These are phyloP conservation scores for Exophiala sp. DNA, from an alignment of 2,329 filamentous ascomycete species.

Conservation along the genomic window DNA sequence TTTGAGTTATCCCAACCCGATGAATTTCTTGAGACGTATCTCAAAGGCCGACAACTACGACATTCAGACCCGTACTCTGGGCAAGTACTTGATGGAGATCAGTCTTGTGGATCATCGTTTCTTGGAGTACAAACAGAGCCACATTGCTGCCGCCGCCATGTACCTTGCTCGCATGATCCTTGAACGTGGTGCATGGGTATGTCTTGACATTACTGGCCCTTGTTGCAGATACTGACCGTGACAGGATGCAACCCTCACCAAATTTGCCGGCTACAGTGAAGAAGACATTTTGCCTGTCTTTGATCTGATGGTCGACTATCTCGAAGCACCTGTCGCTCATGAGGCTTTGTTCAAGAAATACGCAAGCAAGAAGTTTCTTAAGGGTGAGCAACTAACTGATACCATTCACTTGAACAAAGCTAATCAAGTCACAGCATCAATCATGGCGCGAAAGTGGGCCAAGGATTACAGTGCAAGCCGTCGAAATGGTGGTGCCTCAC, in stretches of 20 bases:
- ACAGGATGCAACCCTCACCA: constrained; percentile 74
- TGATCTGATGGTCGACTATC: constrained; percentile 92
- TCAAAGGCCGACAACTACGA: constrained; percentile 99
- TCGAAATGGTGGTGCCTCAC: constrained; percentile 18
- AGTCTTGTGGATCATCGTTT: constrained; percentile 92
- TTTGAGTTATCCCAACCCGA: constrained; percentile 96
- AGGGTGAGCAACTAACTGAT: constrained; percentile 59
- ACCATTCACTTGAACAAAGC: constrained; percentile 21
- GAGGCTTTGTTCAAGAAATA: constrained; percentile 99
- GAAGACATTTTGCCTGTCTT: constrained; percentile 90
- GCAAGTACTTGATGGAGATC: constrained; percentile 97
- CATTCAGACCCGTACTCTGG: constrained; percentile 92
- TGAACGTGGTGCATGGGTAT: constrained; percentile 84
- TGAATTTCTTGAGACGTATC: constrained; percentile 98
- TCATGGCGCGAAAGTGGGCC: constrained; percentile 86
- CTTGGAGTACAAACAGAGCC: constrained; percentile 81
- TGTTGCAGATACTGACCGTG: constrained; percentile 21
- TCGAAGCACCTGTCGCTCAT: constrained; percentile 80
- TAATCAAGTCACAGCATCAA: constrained; percentile 59
- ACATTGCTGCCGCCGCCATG: constrained; percentile 88
- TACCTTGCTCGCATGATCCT: constrained; percentile 87
- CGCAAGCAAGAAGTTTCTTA: constrained; percentile 97
- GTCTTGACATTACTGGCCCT: constrained; percentile 32
- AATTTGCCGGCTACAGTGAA: constrained; percentile 91
- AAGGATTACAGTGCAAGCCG: constrained; percentile 58